Evolutionary conservation across 345 rosid genomes (phyloP).

Genomic region (Geranium rotundifolium): DNA sequence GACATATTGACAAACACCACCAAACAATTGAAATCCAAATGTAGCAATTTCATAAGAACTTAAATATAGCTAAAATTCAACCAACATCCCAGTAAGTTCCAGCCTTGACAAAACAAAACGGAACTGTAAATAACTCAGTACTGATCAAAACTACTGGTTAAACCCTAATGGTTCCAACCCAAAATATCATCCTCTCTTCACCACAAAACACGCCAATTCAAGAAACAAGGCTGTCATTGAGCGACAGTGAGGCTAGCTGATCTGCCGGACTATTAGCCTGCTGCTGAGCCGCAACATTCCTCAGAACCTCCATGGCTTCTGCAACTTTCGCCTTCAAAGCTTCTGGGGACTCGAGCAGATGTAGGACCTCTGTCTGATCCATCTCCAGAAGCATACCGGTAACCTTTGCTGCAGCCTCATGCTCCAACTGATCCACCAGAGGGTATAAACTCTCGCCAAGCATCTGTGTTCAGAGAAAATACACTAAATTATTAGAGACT

Average conservation of each 20-base stretch:
- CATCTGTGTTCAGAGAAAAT: slow-evolving; percentile 22
- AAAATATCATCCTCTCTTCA: neutral
- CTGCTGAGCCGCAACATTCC: slow-evolving; percentile 37
- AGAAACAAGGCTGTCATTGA: slow-evolving; percentile 42
- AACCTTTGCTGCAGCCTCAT: slow-evolving; percentile 55
- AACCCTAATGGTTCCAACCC: no score
- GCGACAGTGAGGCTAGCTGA: slow-evolving; percentile 50
- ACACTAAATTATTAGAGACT: no score
- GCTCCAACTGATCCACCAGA: slow-evolving; percentile 63
- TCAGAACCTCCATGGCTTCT: slow-evolving; percentile 65
- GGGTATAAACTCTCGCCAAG: slow-evolving; percentile 71
- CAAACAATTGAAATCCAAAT: neutral
- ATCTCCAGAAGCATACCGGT: slow-evolving; percentile 84
- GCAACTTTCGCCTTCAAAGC: slow-evolving; percentile 61
- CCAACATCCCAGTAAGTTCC: neutral
- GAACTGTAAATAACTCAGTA: neutral
- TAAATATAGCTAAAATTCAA: neutral
- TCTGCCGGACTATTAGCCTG: slow-evolving; percentile 34
- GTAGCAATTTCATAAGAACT: neutral
- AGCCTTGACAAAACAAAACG: neutral
- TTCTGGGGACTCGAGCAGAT: slow-evolving; percentile 57
- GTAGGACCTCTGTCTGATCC: slow-evolving; percentile 80
- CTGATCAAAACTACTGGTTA: neutral
- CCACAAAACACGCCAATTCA: slow-evolving; percentile 4
- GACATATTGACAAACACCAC: no score